These are phyloP conservation scores for Ganoderma resinaceum DNA, from an alignment of 1,284 basidiomycete species.

Conservation along the genomic window DNA sequence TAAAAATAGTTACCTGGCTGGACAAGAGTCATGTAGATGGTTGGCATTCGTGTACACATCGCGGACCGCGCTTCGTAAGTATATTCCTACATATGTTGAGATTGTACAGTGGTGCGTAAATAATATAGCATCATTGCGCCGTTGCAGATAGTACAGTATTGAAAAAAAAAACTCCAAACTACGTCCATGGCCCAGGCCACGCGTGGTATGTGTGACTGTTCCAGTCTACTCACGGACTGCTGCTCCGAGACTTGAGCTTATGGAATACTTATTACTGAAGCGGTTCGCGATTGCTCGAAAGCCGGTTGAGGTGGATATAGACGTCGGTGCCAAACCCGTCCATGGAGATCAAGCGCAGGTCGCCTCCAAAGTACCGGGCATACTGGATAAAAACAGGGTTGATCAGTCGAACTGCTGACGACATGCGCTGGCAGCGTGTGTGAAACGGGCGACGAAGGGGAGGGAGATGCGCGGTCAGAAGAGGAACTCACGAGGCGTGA, in stretches of 20 bases:
- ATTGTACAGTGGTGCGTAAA: constrained; percentile 7
- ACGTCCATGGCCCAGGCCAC: neutral
- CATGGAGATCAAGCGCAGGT: constrained; percentile 97
- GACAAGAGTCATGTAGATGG: neutral
- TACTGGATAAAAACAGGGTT: constrained; percentile 61
- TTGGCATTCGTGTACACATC: neutral
- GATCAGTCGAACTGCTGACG: neutral
- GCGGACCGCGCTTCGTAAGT: neutral
- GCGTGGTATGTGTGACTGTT: neutral
- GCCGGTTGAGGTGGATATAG: constrained; percentile 88
- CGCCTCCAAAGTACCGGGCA: constrained; percentile 96
- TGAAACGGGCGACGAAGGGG: constrained; percentile 45
- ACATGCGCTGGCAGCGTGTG: neutral
- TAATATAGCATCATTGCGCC: constrained; percentile 6
- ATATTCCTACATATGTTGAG: constrained; percentile 21
- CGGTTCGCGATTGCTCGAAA: constrained; percentile 85
- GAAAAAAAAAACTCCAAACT: neutral
- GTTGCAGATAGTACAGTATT: constrained; percentile 12
- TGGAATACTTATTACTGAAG: constrained; percentile 54
- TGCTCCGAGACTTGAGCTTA: no score
- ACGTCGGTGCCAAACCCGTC: constrained; percentile 95
- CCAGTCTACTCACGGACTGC: neutral
- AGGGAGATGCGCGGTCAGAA: no score
- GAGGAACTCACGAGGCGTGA: constrained; percentile 72
- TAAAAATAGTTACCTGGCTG: neutral